Base-by-base conservation (phyloP, 148 eudicot genomes). In the Persicaria tinctoria region DNA sequence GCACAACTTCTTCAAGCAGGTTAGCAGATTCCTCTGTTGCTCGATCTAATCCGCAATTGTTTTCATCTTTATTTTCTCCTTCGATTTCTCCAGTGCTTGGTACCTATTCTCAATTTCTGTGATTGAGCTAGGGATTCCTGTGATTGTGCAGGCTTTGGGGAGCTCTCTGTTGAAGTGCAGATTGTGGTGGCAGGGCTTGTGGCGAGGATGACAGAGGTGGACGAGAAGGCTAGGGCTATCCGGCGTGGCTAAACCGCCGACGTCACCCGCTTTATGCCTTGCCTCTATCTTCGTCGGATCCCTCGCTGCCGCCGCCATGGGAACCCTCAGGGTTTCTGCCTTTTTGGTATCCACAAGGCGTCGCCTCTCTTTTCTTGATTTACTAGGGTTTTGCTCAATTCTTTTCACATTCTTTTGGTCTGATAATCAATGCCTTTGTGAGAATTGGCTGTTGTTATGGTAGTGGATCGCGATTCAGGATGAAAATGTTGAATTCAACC, bases 261-360 rank as follows among this genome's bases (percentile, higher is more conserved):
- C 48, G 83, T 82, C 50, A 74, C 70, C 20, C 83, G 77, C 53
- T 48, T 82, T 27, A 85, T 87, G 93, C 90, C 93, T 5, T 20
- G 89, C 90, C 74, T 85, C 93, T 46, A 84, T 89, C 76, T 85
- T 89, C 74, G 85, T 89, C 78, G 93, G 93, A 63, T 83, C 90
- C 74, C 55, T 74, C 73, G 87, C 90, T 74, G 70, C 87, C 56
- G 85, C 89, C 75, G 46, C 80, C 56, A n/a, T 82, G 12, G 86
- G 81, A 18, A 51, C 80, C 49, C 82, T 89, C 38, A 68, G 59
- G 27, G 81, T 83, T 68, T 85, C 79, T 38, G 93, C n/a, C n/a
- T n/a, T n/a, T n/a, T n/a, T n/a, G n/a, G 87, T 70, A 76, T 89
- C 75, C 76, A 77, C 74, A 80, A 83, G 74, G 92, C 86, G 70